Percentiles rank a stretch among this genome's conserved stretches.
Conservation (phyloP, 306 rosid species). For the Prunus kanzakura region DNA sequence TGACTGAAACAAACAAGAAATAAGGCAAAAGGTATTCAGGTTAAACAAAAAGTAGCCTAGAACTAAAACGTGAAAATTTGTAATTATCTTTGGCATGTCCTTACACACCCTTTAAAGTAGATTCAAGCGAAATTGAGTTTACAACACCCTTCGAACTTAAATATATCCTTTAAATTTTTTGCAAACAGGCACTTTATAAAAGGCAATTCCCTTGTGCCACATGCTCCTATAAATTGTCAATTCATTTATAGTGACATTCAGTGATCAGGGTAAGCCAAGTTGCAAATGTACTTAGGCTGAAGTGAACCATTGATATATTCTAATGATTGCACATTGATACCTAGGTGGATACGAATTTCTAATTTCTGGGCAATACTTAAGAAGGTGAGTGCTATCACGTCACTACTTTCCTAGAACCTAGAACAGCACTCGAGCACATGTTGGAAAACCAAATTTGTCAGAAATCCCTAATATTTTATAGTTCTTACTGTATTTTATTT, state of each 20-base stretch:
- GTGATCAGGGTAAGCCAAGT: not conserved
- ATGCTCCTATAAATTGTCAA: not conserved
- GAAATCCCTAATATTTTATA: not conserved
- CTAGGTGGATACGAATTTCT: not conserved
- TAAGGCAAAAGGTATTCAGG: not conserved
- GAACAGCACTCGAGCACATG: not conserved
- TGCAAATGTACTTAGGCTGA: not conserved
- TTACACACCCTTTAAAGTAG: not conserved
- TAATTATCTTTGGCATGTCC: not conserved
- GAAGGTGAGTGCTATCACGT: not conserved
- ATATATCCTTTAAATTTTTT: not conserved
- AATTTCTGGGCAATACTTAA: not conserved
- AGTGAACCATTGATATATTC: not conserved
- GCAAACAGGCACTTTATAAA: not conserved
- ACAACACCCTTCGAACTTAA: not conserved
- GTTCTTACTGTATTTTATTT: not conserved
- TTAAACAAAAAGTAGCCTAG: not conserved
- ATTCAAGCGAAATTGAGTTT: not conserved
- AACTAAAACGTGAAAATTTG: not conserved
- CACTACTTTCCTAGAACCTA: not conserved
- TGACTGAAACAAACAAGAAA: not conserved
- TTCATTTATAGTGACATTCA: not conserved
- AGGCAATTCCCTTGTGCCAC: not conserved
- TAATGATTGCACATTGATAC: not conserved
- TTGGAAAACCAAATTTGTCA: not conserved